phyloP scores from a whole-genome alignment of 1,284 basidiomycete species.

The Boletus semigastroideus region DNA sequence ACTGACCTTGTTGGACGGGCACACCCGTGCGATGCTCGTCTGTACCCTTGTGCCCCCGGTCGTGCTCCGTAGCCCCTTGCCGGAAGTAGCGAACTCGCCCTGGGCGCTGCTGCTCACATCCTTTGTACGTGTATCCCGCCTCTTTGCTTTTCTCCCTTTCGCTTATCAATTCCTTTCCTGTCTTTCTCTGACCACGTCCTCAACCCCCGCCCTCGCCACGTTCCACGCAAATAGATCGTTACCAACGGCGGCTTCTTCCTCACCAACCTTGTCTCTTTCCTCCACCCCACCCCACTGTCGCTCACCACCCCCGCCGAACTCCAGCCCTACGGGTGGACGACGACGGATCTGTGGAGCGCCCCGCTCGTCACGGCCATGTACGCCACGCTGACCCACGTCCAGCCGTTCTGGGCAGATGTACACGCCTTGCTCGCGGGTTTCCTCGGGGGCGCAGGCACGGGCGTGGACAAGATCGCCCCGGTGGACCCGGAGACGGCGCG shows the following conservation, averaged over 20 bases:
- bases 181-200: background rate
- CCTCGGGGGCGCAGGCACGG: constrained; percentile 28
- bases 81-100: constrained; percentile 56
- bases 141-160: too few relatives aligned
- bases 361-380: constrained; percentile 67
- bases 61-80: constrained; percentile 51
- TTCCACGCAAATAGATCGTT: constrained; percentile 54
- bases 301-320: constrained; percentile 70
- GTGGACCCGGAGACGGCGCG: constrained; percentile 61
- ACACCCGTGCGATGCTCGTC: constrained; percentile 68
- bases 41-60: constrained; percentile 68
- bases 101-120: constrained; percentile 71
- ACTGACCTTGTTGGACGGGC: constrained; percentile 62
- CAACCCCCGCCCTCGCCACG: background rate
- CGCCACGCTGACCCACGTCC: constrained; percentile 73
- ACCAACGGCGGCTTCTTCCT: constrained; percentile 77
- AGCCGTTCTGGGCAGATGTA: constrained; percentile 70
- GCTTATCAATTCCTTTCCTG: background rate
- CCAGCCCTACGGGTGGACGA: constrained; percentile 72
- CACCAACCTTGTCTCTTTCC: constrained; percentile 64
- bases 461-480: constrained; percentile 38
- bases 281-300: constrained; percentile 60
- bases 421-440: constrained; percentile 48
- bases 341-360: constrained; percentile 73
- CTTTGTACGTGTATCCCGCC: constrained; percentile 44